phyloP scores from a whole-genome alignment of 768 basidiomycete genomes.

The Trametes sanguinea region DNA sequence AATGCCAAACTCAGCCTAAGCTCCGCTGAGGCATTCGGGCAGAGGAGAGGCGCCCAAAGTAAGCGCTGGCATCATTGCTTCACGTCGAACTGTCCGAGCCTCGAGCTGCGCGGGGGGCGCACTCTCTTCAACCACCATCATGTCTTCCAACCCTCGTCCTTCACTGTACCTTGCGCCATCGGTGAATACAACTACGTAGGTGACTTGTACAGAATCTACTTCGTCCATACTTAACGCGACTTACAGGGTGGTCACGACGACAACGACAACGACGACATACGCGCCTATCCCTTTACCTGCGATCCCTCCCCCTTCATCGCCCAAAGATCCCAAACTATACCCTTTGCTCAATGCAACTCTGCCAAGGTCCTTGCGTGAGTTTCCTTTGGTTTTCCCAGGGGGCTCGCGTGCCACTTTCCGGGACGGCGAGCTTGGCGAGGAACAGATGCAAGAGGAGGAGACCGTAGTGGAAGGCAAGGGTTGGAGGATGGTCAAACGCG shows the following conservation, averaged over 20 bases:
- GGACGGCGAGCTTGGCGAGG: conserved; percentile 63
- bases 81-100: conserved; percentile 24
- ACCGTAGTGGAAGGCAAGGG: conserved; percentile 63
- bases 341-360: conserved; percentile 75
- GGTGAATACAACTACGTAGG: conserved; percentile 83
- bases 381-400: conserved; percentile 79
- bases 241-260: conserved; percentile 83
- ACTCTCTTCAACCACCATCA: conserved; percentile 41
- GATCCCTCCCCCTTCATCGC: conserved; percentile 67
- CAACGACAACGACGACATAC: conserved; percentile 87
- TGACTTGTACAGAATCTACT: conserved; percentile 21
- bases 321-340: conserved; percentile 79
- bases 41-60: conserved; percentile 8
- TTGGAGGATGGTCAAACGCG: conserved; percentile 75
- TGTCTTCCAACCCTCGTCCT: conserved; percentile 67
- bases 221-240: not conserved
- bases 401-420: conserved; percentile 80
- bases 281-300: conserved; percentile 83
- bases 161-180: conserved; percentile 75
- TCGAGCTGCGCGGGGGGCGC: conserved; percentile 23
- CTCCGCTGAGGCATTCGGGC: conserved; percentile 24
- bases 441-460: conserved; percentile 73
- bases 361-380: conserved; percentile 71
- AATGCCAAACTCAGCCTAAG: conserved; percentile 1
- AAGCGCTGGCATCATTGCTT: conserved; percentile 20